phyloP scores from a whole-genome alignment of 2,329 filamentous ascomycete species.

The Thermothelomyces thermophilus region DNA sequence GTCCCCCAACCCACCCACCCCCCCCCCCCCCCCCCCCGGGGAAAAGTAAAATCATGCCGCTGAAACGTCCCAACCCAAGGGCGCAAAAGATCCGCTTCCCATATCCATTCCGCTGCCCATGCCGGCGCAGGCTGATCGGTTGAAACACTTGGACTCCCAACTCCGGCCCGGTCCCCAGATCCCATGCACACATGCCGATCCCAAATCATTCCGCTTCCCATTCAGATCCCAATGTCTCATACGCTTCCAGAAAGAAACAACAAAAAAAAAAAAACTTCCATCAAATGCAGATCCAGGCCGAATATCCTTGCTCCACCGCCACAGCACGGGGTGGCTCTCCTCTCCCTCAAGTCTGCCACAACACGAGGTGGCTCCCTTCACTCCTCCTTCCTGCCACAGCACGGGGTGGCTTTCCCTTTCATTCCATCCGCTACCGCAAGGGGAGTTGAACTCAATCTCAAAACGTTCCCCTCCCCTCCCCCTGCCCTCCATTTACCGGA shows the following conservation, averaged over 20 bases:
- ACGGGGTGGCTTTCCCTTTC: slow-evolving; percentile 53
- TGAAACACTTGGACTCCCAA: background rate
- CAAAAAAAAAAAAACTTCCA: no score
- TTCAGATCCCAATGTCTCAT: background rate
- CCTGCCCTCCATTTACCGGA: background rate
- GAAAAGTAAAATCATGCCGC: background rate
- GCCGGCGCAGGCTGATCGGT: background rate
- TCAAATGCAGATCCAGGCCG: background rate
- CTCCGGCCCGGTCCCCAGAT: background rate
- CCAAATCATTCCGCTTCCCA: background rate
- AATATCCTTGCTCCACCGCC: background rate
- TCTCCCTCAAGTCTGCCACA: background rate
- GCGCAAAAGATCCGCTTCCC: background rate
- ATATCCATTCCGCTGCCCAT: background rate
- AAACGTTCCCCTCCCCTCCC: no score
- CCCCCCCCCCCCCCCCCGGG: no score
- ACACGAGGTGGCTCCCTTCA: background rate
- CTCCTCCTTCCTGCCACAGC: background rate
- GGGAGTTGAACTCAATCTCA: no score
- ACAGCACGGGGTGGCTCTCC: background rate
- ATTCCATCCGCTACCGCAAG: no score
- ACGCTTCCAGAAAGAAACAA: background rate
- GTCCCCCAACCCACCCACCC: background rate
- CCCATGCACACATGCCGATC: background rate
- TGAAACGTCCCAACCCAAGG: background rate